Evolutionary conservation across 768 basidiomycete species (phyloP).

Genomic region (Trametes gibbosa): DNA sequence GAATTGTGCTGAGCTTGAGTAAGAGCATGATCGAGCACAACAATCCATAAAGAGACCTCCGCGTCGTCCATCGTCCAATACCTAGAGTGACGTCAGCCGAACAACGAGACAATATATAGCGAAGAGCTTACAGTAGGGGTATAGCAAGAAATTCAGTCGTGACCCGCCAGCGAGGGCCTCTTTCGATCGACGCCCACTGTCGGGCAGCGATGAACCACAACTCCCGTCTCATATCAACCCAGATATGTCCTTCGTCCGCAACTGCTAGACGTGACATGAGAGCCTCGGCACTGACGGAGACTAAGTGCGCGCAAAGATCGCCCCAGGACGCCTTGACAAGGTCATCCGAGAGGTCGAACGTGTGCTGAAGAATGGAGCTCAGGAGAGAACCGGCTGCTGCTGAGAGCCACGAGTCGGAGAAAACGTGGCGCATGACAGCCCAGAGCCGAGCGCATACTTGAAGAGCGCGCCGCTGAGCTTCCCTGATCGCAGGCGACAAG

Average conservation of each 20-base stretch:
- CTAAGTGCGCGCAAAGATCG: constrained; percentile 45
- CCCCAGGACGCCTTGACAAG: constrained; percentile 45
- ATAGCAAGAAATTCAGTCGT: constrained; percentile 44
- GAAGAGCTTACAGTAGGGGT: constrained; percentile 43
- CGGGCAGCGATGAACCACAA: constrained; percentile 49
- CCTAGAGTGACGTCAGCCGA: constrained; percentile 30
- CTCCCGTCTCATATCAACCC: constrained; percentile 37
- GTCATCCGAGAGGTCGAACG: constrained; percentile 40
- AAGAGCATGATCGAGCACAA: constrained; percentile 34
- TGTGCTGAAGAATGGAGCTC: constrained; percentile 40
- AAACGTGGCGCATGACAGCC: constrained; percentile 49
- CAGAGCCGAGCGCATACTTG: constrained; percentile 45
- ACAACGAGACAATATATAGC: neutral
- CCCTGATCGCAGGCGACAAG: neutral
- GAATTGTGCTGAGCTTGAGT: constrained; percentile 23
- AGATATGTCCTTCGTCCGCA: constrained; percentile 27
- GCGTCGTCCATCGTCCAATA: constrained; percentile 42
- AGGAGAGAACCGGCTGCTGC: constrained; percentile 47
- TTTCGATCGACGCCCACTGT: constrained; percentile 28
- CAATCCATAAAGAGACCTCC: constrained; percentile 45
- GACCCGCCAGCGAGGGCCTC: constrained; percentile 37
- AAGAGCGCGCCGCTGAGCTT: constrained; percentile 24
- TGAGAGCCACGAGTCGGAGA: constrained; percentile 39
- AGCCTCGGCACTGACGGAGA: constrained; percentile 40
- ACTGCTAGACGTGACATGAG: constrained; percentile 36